phyloP scores from a whole-genome alignment of 2,329 filamentous ascomycete species.

The Fusarium coffeatum region DNA sequence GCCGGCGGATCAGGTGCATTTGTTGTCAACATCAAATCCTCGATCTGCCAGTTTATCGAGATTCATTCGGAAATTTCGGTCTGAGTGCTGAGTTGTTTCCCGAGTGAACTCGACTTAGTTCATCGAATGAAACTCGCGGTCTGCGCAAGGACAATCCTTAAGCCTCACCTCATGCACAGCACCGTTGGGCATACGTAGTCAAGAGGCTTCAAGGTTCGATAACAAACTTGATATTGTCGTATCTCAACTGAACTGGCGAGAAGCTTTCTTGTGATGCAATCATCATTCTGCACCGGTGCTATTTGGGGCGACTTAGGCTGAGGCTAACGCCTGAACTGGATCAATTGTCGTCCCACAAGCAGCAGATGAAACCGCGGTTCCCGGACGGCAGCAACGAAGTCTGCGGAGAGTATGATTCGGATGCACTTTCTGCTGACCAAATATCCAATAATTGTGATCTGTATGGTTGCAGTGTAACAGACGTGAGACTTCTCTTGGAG shows the following conservation, averaged over 20 bases:
- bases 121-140: constrained; percentile 10
- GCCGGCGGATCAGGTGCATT: constrained; percentile 4
- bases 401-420: not conserved
- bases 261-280: constrained; percentile 15
- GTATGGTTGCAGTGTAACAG: constrained; percentile 4
- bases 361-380: constrained; percentile 39
- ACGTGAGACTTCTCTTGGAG: not conserved
- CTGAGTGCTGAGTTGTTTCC: constrained; percentile 16
- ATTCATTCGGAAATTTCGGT: constrained; percentile 25
- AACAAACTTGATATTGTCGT: not conserved
- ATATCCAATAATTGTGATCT: not conserved
- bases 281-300: constrained; percentile 16
- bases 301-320: constrained; percentile 14
- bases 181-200: not conserved
- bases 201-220: not conserved
- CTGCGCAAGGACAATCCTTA: constrained; percentile 12
- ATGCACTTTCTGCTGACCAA: not conserved
- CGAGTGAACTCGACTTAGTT: not conserved
- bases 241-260: not conserved
- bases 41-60: constrained; percentile 3
- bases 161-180: constrained; percentile 20
- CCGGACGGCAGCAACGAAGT: constrained; percentile 8
- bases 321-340: constrained; percentile 15
- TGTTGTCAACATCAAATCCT: constrained; percentile 7
- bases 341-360: constrained; percentile 25